A percentile compares a stretch with the other conserved stretches of the same genome.
Evolutionary conservation across 2,329 filamentous ascomycete species (phyloP).

Genomic region (Alternaria angustiovoidea): DNA sequence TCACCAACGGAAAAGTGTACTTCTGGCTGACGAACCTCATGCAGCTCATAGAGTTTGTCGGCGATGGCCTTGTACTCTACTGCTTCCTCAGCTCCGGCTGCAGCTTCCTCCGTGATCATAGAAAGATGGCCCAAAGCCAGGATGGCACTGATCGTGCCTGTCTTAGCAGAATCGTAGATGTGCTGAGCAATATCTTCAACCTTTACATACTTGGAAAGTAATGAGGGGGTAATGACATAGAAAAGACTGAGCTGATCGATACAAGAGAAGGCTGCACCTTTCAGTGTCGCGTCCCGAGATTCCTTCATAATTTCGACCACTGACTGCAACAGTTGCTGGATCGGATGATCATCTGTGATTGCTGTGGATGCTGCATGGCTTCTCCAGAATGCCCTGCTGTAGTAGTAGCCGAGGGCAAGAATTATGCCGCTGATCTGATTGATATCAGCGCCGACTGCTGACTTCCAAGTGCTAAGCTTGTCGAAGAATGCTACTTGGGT

Average conservation of each 20-base stretch:
- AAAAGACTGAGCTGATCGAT: constrained; percentile 70
- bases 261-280: constrained; percentile 64
- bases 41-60: constrained; percentile 74
- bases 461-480: constrained; percentile 62
- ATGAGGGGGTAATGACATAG: constrained; percentile 59
- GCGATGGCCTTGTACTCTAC: constrained; percentile 64
- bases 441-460: constrained; percentile 66
- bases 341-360: constrained; percentile 43
- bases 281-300: constrained; percentile 64
- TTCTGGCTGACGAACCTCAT: constrained; percentile 86
- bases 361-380: constrained; percentile 19
- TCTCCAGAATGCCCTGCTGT: constrained; percentile 66
- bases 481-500: constrained; percentile 58
- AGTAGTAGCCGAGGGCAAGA: constrained; percentile 65
- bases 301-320: constrained; percentile 62
- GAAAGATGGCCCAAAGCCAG: constrained; percentile 80
- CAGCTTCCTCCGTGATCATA: constrained; percentile 62
- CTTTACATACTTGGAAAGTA: constrained; percentile 44
- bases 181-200: constrained; percentile 65
- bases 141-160: constrained; percentile 83
- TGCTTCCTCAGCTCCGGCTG: constrained; percentile 44
- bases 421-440: constrained; percentile 69
- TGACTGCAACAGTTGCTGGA: constrained; percentile 54
- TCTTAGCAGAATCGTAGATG: constrained; percentile 74
- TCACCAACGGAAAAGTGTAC: constrained; percentile 91